A percentile compares a stretch with the other conserved stretches of the same genome.
These are phyloP conservation scores for Chlamydomonas sp. DNA, from an alignment of 139 green algal species.

Conservation along the genomic window DNA sequence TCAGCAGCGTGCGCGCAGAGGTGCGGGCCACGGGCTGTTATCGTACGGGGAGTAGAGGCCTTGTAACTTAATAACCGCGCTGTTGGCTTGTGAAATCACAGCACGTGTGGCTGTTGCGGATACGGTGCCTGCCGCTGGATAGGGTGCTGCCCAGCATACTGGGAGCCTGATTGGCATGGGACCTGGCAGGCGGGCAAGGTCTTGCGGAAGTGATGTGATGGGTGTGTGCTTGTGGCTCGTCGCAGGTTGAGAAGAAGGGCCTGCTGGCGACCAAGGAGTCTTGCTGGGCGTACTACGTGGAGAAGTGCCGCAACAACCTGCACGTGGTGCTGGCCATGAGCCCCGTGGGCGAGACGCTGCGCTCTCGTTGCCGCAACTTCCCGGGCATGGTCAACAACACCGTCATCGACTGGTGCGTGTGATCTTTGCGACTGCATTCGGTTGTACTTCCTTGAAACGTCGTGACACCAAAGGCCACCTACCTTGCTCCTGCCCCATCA, in stretches of 20 bases:
- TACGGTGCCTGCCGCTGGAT: background rate
- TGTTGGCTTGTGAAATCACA: too few relatives aligned
- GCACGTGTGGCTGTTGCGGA: background rate
- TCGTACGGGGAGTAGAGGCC: too few relatives aligned
- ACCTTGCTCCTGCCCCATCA: too few relatives aligned
- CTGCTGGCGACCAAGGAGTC: constrained; percentile 74
- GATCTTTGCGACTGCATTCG: too few relatives aligned
- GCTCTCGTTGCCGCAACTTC: constrained; percentile 87
- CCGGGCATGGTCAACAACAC: constrained; percentile 91
- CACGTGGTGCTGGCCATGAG: constrained; percentile 89
- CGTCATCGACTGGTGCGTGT: constrained; percentile 82
- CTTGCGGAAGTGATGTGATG: too few relatives aligned
- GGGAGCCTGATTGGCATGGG: too few relatives aligned
- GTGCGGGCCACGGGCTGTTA: constrained; percentile 1
- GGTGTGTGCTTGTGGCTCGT: background rate
- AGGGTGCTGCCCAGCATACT: background rate
- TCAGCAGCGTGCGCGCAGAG: constrained; percentile 60
- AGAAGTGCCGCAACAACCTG: constrained; percentile 84
- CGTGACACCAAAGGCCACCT: too few relatives aligned
- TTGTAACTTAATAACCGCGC: too few relatives aligned
- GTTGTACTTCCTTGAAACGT: too few relatives aligned
- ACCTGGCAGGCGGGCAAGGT: too few relatives aligned
- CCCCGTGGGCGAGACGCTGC: constrained; percentile 80
- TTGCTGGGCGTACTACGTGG: constrained; percentile 79
- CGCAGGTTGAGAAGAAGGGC: constrained; percentile 63